Base-by-base conservation (phyloP, 148 eudicot species). In the Camellia japonica region DNA sequence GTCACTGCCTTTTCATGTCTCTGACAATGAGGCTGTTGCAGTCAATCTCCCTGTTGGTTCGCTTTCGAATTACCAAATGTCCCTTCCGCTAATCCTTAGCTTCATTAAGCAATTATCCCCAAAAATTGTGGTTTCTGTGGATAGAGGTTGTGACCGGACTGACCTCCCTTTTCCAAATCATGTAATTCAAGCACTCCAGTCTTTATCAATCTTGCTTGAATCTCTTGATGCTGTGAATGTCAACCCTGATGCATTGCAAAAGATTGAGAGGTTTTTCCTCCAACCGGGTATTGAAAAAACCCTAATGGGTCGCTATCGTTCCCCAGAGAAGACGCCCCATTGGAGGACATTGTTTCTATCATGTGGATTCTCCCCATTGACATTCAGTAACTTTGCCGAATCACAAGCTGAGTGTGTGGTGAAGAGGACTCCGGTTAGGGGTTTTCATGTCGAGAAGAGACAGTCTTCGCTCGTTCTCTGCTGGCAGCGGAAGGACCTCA, bases 111-210 rank as follows among this genome's bases (percentile, higher is more conserved):
- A 93, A 43, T 75, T 85, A 0, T 85, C 93, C 6, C 99, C 99
- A 0, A 95, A 89, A 66, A 92, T 95, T 65, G 85, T 95, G 51
- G 93, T 95, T 2, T 93, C 93, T 1, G 79, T 89, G 11, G 98
- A 95, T 64, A 82, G 93, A 85, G 97, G 97, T n/a, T 90, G 89
- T 68, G 98, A 95, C 69, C 80, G 93, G 49, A 88, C 80, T 1
- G 99, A 93, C 54, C 84, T 92, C n/a, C 87, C 93, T 19, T 93
- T 95, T 81, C 89, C 98, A 8, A 90, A 90, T 71, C 99, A 92
- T 12, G 79, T 93, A 20, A 86, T 89, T 67, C 98, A 95, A 49
- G 88, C 89, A 4, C 87, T 95, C 18, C 97, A 93, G 59, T 91
- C 99, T 0, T 90, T 86, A 78, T 80, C 92, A 11, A 89, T 87